phyloP scores from a whole-genome alignment of 2,329 filamentous ascomycete species.

The Capronia epimyces region DNA sequence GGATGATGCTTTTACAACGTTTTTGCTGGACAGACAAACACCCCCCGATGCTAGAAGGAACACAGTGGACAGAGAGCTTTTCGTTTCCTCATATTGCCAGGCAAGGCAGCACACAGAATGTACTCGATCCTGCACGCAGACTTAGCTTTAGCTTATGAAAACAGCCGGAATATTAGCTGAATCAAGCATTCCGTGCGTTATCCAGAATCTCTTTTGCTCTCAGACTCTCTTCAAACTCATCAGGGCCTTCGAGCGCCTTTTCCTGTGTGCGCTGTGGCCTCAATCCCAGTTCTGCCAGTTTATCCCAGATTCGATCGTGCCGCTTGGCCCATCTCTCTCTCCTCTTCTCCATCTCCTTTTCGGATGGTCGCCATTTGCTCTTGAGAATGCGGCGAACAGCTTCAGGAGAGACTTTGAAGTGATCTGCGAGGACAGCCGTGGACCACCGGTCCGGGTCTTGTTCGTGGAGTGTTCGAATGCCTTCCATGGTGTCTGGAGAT shows the following conservation, averaged over 20 bases:
- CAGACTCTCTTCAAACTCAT: slow-evolving; percentile 27
- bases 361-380: slow-evolving; percentile 44
- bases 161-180: slow-evolving; percentile 9
- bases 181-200: slow-evolving; percentile 21
- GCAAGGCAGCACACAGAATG: slow-evolving; percentile 2
- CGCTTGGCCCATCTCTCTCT: slow-evolving; percentile 43
- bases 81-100: not conserved
- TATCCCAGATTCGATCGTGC: slow-evolving; percentile 43
- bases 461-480: slow-evolving; percentile 74
- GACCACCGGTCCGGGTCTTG: slow-evolving; percentile 74
- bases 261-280: slow-evolving; percentile 49
- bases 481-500: slow-evolving; percentile 86
- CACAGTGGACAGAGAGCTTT: not conserved
- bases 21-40: not conserved
- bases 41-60: not conserved
- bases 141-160: slow-evolving; percentile 4
- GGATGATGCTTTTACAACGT: not conserved
- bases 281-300: slow-evolving; percentile 47
- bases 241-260: slow-evolving; percentile 19
- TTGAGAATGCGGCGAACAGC: slow-evolving; percentile 79
- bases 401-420: slow-evolving; percentile 84
- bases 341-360: slow-evolving; percentile 37
- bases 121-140: not conserved
- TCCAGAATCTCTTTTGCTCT: slow-evolving; percentile 23
- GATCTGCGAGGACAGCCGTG: slow-evolving; percentile 63